Conservation (phyloP, 2,329 filamentous ascomycete genomes). For the Cercospora brassicicola region DNA sequence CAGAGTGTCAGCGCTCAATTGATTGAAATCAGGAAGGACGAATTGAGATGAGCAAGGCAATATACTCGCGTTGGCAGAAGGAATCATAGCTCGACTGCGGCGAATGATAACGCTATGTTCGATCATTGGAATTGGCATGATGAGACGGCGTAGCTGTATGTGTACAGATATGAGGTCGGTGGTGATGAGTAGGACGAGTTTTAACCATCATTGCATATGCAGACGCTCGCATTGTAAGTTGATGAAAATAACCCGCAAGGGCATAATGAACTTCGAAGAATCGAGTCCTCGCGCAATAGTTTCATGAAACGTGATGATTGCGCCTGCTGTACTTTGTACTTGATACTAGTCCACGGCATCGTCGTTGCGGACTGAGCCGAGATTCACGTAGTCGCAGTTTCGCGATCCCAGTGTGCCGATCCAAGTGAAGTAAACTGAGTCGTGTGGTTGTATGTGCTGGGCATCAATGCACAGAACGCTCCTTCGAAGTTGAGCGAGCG, state of each 20-base stretch:
- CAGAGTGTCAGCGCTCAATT: neutral
- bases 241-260: neutral
- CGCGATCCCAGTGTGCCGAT: neutral
- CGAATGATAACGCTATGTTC: neutral
- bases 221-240: neutral
- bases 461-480: constrained; percentile 2
- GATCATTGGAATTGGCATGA: neutral
- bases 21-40: neutral
- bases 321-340: neutral
- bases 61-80: neutral
- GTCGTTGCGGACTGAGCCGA: neutral
- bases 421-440: neutral
- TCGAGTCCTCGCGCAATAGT: neutral
- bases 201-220: neutral
- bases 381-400: neutral
- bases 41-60: neutral
- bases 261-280: neutral
- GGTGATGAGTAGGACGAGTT: neutral
- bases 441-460: neutral
- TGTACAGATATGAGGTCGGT: neutral
- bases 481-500: neutral
- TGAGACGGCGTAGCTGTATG: neutral
- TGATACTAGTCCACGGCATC: neutral
- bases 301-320: neutral
- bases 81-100: neutral